Evolutionary conservation across 2,329 filamentous ascomycete species (phyloP).

Genomic region (Paraphoma chrysanthemicola): DNA sequence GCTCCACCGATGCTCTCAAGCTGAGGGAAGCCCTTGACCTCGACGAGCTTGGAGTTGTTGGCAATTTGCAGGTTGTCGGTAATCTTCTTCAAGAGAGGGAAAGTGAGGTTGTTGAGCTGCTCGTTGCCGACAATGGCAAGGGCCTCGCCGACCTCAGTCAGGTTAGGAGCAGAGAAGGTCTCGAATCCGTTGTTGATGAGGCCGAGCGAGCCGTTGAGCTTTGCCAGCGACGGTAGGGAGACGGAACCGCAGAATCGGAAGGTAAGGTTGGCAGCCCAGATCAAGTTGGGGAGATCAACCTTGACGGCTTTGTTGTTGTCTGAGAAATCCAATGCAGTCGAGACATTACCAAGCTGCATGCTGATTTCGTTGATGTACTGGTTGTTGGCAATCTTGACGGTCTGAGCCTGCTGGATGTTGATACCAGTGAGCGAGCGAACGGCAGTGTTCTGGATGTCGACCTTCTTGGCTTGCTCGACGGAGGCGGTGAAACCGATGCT

Average conservation of each 20-base stretch:
- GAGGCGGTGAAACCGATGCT: conserved; percentile 66
- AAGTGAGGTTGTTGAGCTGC: conserved; percentile 73
- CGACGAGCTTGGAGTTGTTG: conserved; percentile 81
- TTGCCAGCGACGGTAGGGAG: conserved; percentile 73
- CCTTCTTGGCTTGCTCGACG: conserved; percentile 70
- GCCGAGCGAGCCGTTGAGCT: conserved; percentile 79
- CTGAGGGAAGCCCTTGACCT: conserved; percentile 71
- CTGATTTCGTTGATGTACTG: conserved; percentile 75
- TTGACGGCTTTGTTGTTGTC: conserved; percentile 79
- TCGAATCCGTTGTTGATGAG: conserved; percentile 81
- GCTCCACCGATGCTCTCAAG: conserved; percentile 77
- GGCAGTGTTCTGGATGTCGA: conserved; percentile 86
- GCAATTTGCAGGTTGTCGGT: conserved; percentile 83
- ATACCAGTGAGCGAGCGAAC: conserved; percentile 81
- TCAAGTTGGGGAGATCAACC: conserved; percentile 78
- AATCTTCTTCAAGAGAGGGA: conserved; percentile 72
- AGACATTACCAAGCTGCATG: conserved; percentile 80
- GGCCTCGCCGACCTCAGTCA: conserved; percentile 69
- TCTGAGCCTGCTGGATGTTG: conserved; percentile 74
- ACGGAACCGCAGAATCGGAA: conserved; percentile 81
- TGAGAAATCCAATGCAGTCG: conserved; percentile 72
- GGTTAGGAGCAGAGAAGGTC: conserved; percentile 69
- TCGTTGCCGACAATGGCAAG: conserved; percentile 65
- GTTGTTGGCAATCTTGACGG: conserved; percentile 87
- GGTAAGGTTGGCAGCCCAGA: conserved; percentile 79